Percentiles rank a stretch among this genome's conserved stretches.
These are phyloP conservation scores for Gossypium davidsonii DNA, from an alignment of 441 rosid species.

Conservation along the genomic window DNA sequence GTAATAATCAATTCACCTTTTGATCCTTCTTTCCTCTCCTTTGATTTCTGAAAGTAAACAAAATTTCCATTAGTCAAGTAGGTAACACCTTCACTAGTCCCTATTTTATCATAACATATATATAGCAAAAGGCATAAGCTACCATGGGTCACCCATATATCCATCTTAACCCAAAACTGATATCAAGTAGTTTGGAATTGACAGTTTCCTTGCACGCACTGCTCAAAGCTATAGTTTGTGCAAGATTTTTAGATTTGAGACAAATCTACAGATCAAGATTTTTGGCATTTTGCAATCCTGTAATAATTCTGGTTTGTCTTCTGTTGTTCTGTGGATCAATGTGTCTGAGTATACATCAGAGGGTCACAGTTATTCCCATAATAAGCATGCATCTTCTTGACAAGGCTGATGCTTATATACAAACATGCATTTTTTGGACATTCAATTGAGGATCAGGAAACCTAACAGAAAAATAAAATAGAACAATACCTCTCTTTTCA, in stretches of 20 bases:
- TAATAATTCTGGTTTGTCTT: background rate
- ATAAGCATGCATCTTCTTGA: background rate
- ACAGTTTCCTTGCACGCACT: background rate
- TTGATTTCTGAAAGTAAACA: conserved; percentile 38
- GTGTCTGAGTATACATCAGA: background rate
- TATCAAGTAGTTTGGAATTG: background rate
- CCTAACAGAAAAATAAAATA: background rate
- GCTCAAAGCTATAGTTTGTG: background rate
- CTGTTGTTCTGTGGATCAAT: background rate
- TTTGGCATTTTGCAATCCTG: background rate
- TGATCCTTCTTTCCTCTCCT: conserved; percentile 44
- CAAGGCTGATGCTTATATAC: background rate
- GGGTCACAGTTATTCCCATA: background rate
- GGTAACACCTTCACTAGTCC: background rate
- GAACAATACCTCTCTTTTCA: conserved; percentile 47
- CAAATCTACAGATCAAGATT: background rate
- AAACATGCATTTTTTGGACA: background rate
- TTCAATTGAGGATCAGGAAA: background rate
- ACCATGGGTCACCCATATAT: background rate
- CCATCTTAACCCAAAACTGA: background rate
- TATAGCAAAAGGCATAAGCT: background rate
- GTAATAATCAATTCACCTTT: conserved; percentile 44
- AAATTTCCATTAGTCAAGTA: conserved; percentile 14
- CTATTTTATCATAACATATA: background rate
- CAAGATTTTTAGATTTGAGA: background rate